Conservation (phyloP, 2,329 filamentous ascomycete species). For the Colletotrichum caudatum region DNA sequence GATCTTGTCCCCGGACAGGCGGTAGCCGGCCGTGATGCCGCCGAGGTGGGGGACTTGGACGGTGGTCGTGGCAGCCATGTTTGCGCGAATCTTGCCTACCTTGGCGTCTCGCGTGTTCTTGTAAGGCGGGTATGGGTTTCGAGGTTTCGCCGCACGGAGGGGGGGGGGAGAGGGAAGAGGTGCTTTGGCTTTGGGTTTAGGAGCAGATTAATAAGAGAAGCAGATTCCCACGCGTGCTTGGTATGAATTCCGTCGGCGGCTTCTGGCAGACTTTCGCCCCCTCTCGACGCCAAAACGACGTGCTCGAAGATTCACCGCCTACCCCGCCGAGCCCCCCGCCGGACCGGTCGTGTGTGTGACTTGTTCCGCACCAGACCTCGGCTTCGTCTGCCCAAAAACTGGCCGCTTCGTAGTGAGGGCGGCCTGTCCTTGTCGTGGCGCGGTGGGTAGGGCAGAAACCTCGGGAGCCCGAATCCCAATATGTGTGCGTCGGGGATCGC, state of each 20-base stretch:
- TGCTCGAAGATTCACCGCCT: not conserved
- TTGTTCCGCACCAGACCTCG: conserved; percentile 16
- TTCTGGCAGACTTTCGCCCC: conserved; percentile 22
- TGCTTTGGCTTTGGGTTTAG: conserved; percentile 7
- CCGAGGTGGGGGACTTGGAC: conserved; percentile 61
- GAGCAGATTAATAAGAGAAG: conserved; percentile 12
- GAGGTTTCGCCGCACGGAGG: not conserved
- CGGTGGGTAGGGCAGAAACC: conserved; percentile 17
- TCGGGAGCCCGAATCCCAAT: not conserved
- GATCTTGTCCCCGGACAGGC: conserved; percentile 54
- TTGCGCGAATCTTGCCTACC: not conserved
- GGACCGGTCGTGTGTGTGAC: conserved; percentile 2
- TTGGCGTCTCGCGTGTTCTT: not conserved
- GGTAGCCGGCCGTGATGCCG: conserved; percentile 60
- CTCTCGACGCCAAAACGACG: conserved; percentile 18
- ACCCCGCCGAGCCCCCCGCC: conserved; percentile 21
- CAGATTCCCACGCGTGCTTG: conserved; percentile 20
- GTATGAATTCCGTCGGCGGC: not conserved
- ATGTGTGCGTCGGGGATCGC: not conserved
- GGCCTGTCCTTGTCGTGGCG: conserved; percentile 21
- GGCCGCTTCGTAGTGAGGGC: not conserved
- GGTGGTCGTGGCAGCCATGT: conserved; percentile 56
- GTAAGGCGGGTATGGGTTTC: not conserved
- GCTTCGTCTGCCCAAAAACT: conserved; percentile 22
- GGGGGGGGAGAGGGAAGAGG: not conserved